A percentile compares a stretch with the other conserved stretches of the same genome.
phyloP scores from a whole-genome alignment of 2,329 filamentous ascomycete species.

The Microcyclospora pomicola region DNA sequence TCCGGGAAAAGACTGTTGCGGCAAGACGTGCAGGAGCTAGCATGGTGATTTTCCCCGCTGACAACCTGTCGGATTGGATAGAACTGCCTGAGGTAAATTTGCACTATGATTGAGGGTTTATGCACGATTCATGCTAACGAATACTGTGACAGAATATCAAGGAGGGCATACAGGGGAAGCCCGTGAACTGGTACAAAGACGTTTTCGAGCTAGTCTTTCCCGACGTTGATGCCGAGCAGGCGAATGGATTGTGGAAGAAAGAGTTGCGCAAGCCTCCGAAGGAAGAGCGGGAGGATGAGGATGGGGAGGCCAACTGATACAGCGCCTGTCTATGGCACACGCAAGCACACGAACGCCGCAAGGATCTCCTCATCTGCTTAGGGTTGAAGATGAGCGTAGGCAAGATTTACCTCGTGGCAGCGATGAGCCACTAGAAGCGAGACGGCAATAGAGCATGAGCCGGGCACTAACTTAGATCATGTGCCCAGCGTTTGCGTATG shows the following conservation, averaged over 20 bases:
- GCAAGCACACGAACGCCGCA: too few species aligned
- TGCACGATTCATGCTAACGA: slow-evolving; percentile 3
- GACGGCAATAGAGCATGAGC: too few species aligned
- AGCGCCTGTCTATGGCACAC: too few species aligned
- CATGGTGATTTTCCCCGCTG: slow-evolving; percentile 85
- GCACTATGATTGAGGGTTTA: neutral
- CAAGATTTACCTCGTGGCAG: too few species aligned
- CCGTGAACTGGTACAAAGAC: slow-evolving; percentile 86
- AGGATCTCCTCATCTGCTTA: too few species aligned
- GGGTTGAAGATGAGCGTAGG: too few species aligned
- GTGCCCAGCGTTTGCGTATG: too few species aligned
- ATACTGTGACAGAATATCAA: slow-evolving; percentile 70
- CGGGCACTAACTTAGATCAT: too few species aligned
- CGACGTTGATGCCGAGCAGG: slow-evolving; percentile 56
- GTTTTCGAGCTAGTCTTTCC: slow-evolving; percentile 88
- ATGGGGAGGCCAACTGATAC: slow-evolving; percentile 7
- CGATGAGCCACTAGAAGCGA: too few species aligned
- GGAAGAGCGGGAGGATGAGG: slow-evolving; percentile 28
- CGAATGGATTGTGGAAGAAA: slow-evolving; percentile 59
- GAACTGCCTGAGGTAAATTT: slow-evolving; percentile 81
- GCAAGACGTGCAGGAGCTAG: slow-evolving; percentile 83
- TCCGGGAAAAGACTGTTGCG: slow-evolving; percentile 94
- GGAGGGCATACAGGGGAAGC: slow-evolving; percentile 79
- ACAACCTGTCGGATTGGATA: slow-evolving; percentile 94
- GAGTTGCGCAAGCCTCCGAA: slow-evolving; percentile 44